Percentiles rank a stretch among this genome's conserved stretches.
Evolutionary conservation across 306 rosid genomes (phyloP).

Genomic region (Phaseolus lunatus): DNA sequence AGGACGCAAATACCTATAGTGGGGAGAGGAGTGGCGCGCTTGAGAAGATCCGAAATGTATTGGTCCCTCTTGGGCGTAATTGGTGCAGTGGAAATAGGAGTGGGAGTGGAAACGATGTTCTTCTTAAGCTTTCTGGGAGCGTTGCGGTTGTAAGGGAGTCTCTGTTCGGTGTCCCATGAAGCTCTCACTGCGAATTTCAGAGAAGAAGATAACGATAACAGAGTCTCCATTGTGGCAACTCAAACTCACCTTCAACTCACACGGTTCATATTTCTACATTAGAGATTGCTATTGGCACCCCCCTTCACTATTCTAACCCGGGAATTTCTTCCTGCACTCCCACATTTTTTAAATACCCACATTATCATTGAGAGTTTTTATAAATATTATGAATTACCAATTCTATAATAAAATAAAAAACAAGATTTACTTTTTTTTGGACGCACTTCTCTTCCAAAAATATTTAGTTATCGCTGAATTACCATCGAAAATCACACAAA

Average conservation of each 20-base stretch:
- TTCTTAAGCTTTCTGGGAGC: conserved; percentile 73
- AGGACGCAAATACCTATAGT: conserved; percentile 40
- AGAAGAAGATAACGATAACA: conserved; percentile 18
- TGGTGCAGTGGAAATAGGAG: conserved; percentile 49
- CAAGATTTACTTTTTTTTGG: too few species aligned
- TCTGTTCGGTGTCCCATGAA: conserved; percentile 80
- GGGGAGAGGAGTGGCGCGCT: conserved; percentile 55
- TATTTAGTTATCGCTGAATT: too few species aligned
- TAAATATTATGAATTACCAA: too few species aligned
- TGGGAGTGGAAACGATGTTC: conserved; percentile 39
- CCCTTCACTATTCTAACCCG: too few species aligned
- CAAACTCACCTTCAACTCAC: background rate
- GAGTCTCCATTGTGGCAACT: conserved; percentile 23
- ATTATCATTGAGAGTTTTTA: too few species aligned
- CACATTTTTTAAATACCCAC: too few species aligned
- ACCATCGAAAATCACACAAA: too few species aligned
- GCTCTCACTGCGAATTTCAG: conserved; percentile 52
- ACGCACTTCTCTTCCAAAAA: too few species aligned
- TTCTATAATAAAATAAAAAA: too few species aligned
- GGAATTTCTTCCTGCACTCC: too few species aligned
- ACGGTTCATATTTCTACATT: background rate
- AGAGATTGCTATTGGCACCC: background rate
- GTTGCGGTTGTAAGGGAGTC: conserved; percentile 78
- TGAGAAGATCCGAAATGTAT: conserved; percentile 68
- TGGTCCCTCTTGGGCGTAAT: conserved; percentile 30